Evolutionary conservation across 495 filamentous ascomycete species (phyloP), one percentile per base, ranked within the genome.

Genomic region (Tuber magnatum): DNA sequence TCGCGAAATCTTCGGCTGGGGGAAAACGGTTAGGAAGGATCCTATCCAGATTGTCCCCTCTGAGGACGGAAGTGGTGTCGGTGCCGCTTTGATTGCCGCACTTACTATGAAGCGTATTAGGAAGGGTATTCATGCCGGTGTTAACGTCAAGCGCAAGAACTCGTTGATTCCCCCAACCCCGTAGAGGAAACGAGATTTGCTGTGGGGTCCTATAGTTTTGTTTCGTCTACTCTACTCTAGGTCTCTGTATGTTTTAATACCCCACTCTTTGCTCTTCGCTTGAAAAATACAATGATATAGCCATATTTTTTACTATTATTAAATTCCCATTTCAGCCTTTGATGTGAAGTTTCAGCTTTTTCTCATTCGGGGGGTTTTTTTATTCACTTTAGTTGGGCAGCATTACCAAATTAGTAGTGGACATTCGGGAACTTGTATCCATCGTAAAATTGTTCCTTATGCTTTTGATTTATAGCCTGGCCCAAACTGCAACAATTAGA

Each of bases 51-150:
- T 98, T 76, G 79, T 93, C 80, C 90, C 93, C 35, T 93, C 94
- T 43, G 94, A 98, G 86, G 94, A 98, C 83, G 94, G 94, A 75
- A 92, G 89, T 75, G 94, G 94, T 88, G 94, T 98, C n/a, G 94
- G 94, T 73, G 94, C 94, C 73, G 94, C 94, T 0, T 85, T 97
- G 69, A 97, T 98, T 86, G 94, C 94, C 24, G 94, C 94, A 40
- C 85, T 98, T 84, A 98, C 94, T 24, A 83, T 97, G 83, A 92
- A 97, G 72, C 81, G 81, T 73, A 82, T 82, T 43, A 82, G 77
- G 70, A 73, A 72, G 46, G 81, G 81, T 73, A 82, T 82, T 39
- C 78, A 82, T 77, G 81, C 81, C 8, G 81, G 81, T 75, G 81
- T 82, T 28, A 82, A 81, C 51, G 74, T 82, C 32, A 82, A 82